phyloP scores from a whole-genome alignment of 495 filamentous ascomycete species.

The Aspergillus egyptiacus region DNA sequence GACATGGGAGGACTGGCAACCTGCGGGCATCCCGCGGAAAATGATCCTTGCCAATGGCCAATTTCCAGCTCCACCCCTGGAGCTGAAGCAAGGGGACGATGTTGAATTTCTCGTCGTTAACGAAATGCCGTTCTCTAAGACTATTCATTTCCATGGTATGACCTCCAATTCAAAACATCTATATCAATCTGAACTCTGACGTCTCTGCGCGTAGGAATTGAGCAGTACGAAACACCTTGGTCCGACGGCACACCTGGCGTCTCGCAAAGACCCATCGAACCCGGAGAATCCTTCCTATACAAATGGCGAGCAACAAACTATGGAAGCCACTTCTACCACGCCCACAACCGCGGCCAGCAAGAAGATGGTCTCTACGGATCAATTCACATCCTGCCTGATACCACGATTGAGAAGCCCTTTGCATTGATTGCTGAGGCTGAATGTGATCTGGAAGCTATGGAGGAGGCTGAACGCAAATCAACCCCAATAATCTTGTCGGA shows the following conservation, averaged over 20 bases:
- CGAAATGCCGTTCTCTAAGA: slow-evolving; percentile 41
- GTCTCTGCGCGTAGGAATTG: slow-evolving; percentile 9
- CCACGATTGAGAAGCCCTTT: slow-evolving; percentile 33
- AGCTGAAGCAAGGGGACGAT: slow-evolving; percentile 49
- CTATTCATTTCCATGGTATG: slow-evolving; percentile 47
- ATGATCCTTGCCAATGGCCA: slow-evolving; percentile 53
- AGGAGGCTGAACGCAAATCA: slow-evolving; percentile 38
- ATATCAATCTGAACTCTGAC: neutral
- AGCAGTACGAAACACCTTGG: slow-evolving; percentile 34
- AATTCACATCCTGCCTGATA: slow-evolving; percentile 18
- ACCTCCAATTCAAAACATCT: neutral
- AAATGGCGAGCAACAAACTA: slow-evolving; percentile 45
- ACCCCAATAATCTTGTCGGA: slow-evolving; percentile 48
- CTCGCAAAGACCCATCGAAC: slow-evolving; percentile 39
- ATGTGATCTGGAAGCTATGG: slow-evolving; percentile 36
- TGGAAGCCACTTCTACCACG: slow-evolving; percentile 51
- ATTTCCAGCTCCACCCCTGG: slow-evolving; percentile 50
- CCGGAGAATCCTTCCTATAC: slow-evolving; percentile 42
- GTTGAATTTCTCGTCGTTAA: slow-evolving; percentile 54
- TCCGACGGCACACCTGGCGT: slow-evolving; percentile 51
- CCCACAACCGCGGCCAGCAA: slow-evolving; percentile 41
- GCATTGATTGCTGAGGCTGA: slow-evolving; percentile 34
- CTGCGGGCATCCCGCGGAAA: slow-evolving; percentile 24
- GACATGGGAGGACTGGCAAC: slow-evolving; percentile 17
- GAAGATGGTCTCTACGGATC: slow-evolving; percentile 43